Percentiles rank a stretch among this genome's conserved stretches.
These are phyloP conservation scores for Graphilbum sp. DNA, from an alignment of 2,329 filamentous ascomycete species.

Conservation along the genomic window DNA sequence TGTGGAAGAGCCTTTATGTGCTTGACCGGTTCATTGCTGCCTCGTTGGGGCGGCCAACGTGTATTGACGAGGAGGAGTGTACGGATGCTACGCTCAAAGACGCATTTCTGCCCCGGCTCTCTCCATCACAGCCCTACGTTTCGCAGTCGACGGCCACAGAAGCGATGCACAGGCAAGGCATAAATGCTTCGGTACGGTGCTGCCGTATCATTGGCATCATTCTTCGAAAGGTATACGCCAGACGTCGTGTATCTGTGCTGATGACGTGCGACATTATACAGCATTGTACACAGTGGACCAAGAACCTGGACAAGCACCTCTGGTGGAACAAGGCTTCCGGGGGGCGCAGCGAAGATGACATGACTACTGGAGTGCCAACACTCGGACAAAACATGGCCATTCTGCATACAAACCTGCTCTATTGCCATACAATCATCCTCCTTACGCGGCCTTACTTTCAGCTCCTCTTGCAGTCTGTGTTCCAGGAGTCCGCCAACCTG, in stretches of 20 bases:
- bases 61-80: conserved; percentile 47
- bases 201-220: conserved; percentile 41
- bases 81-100: conserved; percentile 27
- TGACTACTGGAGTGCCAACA: neutral
- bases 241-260: conserved; percentile 38
- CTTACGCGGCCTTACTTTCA: conserved; percentile 49
- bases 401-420: conserved; percentile 45
- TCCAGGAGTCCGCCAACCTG: conserved; percentile 9
- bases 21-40: conserved; percentile 47
- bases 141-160: neutral
- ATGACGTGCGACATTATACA: conserved; percentile 40
- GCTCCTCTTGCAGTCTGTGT: conserved; percentile 28
- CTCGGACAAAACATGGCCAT: conserved; percentile 35
- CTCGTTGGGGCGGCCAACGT: conserved; percentile 43
- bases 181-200: conserved; percentile 40
- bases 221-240: conserved; percentile 42
- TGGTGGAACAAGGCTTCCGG: conserved; percentile 23
- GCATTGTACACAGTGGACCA: conserved; percentile 34
- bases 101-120: conserved; percentile 1
- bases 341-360: neutral
- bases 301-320: conserved; percentile 28
- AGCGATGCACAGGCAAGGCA: conserved; percentile 13
- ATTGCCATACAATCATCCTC: conserved; percentile 45
- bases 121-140: neutral
- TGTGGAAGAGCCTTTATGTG: conserved; percentile 50